These are phyloP conservation scores for Aplosporella prunicola DNA, from an alignment of 2,329 filamentous ascomycete species.

Conservation along the genomic window DNA sequence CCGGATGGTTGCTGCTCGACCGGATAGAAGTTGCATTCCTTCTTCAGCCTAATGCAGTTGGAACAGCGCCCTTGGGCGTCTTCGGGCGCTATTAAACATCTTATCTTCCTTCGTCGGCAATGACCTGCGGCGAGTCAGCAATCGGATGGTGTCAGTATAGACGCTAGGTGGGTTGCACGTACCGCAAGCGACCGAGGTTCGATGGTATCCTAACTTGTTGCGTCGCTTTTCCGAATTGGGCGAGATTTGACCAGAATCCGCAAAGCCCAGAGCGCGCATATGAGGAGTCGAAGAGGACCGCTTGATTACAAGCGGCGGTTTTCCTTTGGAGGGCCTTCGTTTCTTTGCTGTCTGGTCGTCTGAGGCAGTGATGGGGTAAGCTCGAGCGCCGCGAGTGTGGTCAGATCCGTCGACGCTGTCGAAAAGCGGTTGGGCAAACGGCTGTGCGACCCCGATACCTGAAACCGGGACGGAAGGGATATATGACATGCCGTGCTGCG, in stretches of 20 bases:
- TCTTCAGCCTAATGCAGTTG: constrained; percentile 90
- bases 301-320: constrained; percentile 28
- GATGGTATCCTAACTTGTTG: constrained; percentile 92
- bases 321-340: constrained; percentile 30
- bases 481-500: constrained; percentile 27
- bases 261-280: constrained; percentile 32
- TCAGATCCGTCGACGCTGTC: constrained; percentile 7
- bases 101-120: constrained; percentile 85
- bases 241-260: constrained; percentile 33
- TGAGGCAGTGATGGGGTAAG: constrained; percentile 12
- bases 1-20: constrained; percentile 65
- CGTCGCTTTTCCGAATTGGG: constrained; percentile 57
- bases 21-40: constrained; percentile 85
- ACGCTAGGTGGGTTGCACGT: constrained; percentile 37
- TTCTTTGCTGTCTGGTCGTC: constrained; percentile 26
- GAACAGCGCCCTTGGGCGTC: constrained; percentile 70
- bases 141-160: constrained; percentile 10
- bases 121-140: constrained; percentile 51
- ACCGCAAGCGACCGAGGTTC: constrained; percentile 93
- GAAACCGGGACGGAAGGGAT: constrained; percentile 21
- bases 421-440: constrained; percentile 3
- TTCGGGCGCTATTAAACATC: constrained; percentile 68
- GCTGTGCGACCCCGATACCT: constrained; percentile 17
- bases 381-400: constrained; percentile 1
- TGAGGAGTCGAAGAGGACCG: constrained; percentile 40